phyloP scores from a whole-genome alignment of 805 yeast genomes.

The Lipomyces chichibuensis region DNA sequence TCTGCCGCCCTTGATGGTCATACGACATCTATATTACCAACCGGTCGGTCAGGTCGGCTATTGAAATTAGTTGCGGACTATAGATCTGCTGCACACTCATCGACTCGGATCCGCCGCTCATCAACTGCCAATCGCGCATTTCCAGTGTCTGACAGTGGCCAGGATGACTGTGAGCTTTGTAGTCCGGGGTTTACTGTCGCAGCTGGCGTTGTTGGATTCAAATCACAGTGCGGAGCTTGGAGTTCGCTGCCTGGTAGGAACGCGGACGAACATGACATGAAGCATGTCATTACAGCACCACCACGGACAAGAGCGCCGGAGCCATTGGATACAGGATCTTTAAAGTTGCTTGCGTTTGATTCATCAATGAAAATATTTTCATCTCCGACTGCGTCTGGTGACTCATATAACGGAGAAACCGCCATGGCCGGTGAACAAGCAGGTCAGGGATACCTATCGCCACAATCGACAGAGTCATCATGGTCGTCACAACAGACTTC shows the following conservation, averaged over 20 bases:
- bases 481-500: background rate
- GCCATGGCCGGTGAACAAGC: background rate
- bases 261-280: background rate
- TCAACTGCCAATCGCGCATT: background rate
- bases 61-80: background rate
- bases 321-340: background rate
- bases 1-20: constrained; percentile 5
- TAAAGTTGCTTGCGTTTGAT: background rate
- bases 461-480: background rate
- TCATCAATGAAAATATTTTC: background rate
- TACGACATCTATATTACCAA: background rate
- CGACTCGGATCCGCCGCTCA: background rate
- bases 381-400: background rate
- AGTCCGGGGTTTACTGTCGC: background rate
- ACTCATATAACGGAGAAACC: background rate
- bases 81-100: background rate
- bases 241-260: background rate
- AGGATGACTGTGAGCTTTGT: background rate
- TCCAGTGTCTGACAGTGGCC: background rate
- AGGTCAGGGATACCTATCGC: background rate
- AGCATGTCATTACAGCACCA: background rate
- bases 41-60: background rate
- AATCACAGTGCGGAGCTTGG: background rate
- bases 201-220: background rate
- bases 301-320: background rate